Evolutionary conservation across 2,329 filamentous ascomycete species (phyloP).

Genomic region (Penicillium thymicola): DNA sequence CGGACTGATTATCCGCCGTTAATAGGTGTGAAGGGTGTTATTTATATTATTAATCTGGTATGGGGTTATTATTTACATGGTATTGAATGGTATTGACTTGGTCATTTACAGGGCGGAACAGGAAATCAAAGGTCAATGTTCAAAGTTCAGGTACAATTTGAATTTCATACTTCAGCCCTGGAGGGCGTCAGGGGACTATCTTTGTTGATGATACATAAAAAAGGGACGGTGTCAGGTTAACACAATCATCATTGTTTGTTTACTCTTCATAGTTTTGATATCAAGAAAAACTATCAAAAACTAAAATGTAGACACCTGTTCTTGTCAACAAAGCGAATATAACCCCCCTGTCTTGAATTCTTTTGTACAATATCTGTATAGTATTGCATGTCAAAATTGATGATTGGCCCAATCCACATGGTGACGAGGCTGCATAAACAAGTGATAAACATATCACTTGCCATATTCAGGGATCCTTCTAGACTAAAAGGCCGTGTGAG

Average conservation of each 20-base stretch:
- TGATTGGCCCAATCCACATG: slow-evolving; percentile 7
- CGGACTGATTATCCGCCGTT: neutral
- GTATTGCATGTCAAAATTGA: neutral
- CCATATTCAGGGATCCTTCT: slow-evolving; percentile 7
- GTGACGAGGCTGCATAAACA: slow-evolving; percentile 19
- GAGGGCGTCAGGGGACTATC: neutral
- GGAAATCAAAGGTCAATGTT: neutral
- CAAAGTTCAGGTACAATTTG: neutral
- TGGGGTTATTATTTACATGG: neutral
- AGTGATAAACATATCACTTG: slow-evolving; percentile 15
- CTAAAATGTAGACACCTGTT: neutral
- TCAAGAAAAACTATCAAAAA: too few relatives aligned
- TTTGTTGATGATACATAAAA: neutral
- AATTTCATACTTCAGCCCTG: neutral
- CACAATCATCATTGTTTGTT: neutral
- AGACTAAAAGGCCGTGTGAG: slow-evolving; percentile 2
- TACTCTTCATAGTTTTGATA: neutral
- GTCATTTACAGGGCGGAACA: slow-evolving; percentile 1
- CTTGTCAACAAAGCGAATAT: neutral
- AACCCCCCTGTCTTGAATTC: neutral
- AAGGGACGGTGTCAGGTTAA: neutral
- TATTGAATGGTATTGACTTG: neutral
- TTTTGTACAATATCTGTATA: neutral
- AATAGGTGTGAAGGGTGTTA: neutral
- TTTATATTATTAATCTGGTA: neutral